Base-by-base conservation (phyloP, 139 green algal genomes). In the Deuterostichococcus epilithicus region DNA sequence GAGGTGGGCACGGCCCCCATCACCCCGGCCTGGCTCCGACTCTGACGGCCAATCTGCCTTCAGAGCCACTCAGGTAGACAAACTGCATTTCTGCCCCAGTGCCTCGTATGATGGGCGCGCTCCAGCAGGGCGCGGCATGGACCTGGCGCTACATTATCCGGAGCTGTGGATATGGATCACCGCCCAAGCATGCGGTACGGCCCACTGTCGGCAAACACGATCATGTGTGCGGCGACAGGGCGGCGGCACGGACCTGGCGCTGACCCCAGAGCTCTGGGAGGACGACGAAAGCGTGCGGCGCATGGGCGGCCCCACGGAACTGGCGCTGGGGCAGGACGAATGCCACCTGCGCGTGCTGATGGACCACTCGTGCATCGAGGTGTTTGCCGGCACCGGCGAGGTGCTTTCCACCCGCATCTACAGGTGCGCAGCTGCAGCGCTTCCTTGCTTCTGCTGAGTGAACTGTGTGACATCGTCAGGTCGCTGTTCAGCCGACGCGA, bases 371-470 rank as follows among this genome's bases (percentile, higher is more conserved):
- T 89, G 78, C 23, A 28, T 95, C 1, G 90, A 97, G 77, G 82
- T 93, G 1, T 92, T 79, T 69, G 70, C 80, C 22, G 78, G 81
- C 28, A 84, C 23, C 18, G 86, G 83, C 10, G 77, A 87, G 70
- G 85, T 84, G 39, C 86, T 96, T 33, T 90, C 81, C 74, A 96
- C 91, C 2, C 84, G 91, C 33, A 72, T 94, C n/a, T 96, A 96
- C 81, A 72, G 78, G 74, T 78, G 8, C 20, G 74, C 26, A 23
- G 13, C 36, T 30, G 18, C 65, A 38, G 65, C 36, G 34, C 18
- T 70, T 32, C 25, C 15, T 1, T 70, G 35, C 58, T n/a, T 10
- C 36, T 36, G 25, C 28, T 25, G 25, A 8, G 1, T 1, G 28
- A 26, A 25, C 26, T 67, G n/a, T 25, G 25, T 26, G 26, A 26